Percentiles rank a stretch among this genome's conserved stretches.
Conservation (phyloP, 1,139 yeast genomes). For the Entelexis paramagnoliae region DNA sequence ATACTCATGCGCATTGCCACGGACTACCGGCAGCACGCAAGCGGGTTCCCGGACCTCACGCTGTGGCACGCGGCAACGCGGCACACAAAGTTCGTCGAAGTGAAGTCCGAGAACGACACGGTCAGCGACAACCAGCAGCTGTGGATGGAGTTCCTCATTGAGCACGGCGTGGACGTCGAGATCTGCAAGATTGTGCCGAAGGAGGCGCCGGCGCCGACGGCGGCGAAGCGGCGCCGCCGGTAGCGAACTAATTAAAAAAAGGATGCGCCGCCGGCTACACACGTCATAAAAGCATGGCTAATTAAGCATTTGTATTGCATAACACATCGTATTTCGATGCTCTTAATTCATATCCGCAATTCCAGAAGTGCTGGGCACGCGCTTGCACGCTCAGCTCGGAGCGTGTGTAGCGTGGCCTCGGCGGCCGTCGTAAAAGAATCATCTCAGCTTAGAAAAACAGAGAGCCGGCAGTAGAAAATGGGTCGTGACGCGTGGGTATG, state of each 20-base stretch:
- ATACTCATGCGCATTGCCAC: slow-evolving; percentile 28
- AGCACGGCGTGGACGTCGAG: slow-evolving; percentile 30
- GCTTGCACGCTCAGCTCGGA: too few species aligned
- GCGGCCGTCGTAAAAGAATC: too few species aligned
- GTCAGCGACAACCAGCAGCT: slow-evolving; percentile 34
- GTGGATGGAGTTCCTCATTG: slow-evolving; percentile 32
- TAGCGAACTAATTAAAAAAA: too few species aligned
- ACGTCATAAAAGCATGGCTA: too few species aligned
- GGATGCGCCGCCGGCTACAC: too few species aligned
- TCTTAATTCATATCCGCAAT: too few species aligned
- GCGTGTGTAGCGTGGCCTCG: too few species aligned
- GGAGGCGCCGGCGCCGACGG: background rate
- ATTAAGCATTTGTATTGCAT: too few species aligned
- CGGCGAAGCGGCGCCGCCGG: slow-evolving; percentile 3
- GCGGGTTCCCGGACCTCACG: slow-evolving; percentile 35
- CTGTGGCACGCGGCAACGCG: slow-evolving; percentile 26
- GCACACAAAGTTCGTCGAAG: slow-evolving; percentile 28
- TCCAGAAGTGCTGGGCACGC: too few species aligned
- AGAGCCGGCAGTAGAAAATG: too few species aligned
- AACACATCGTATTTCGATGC: too few species aligned
- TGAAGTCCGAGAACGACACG: slow-evolving; percentile 34
- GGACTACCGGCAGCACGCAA: slow-evolving; percentile 28
- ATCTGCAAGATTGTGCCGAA: slow-evolving; percentile 28
- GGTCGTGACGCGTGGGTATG: background rate
- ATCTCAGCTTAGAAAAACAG: too few species aligned